These are phyloP conservation scores for Lentinula sp. DNA, from an alignment of 768 basidiomycete genomes.

Conservation along the genomic window DNA sequence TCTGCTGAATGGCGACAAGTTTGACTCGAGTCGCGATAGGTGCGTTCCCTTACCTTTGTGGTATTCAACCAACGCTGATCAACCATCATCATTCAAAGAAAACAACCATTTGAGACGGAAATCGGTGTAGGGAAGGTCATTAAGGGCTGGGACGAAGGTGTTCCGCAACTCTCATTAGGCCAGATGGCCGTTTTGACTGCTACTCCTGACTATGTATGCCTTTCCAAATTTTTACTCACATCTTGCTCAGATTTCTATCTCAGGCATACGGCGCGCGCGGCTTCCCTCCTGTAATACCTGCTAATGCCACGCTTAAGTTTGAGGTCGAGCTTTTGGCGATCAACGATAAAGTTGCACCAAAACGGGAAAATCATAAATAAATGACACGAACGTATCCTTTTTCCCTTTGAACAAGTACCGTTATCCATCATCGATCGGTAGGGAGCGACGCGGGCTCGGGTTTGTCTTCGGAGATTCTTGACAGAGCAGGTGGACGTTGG, in stretches of 20 bases:
- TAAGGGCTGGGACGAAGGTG: slow-evolving; percentile 92
- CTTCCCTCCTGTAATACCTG: slow-evolving; percentile 74
- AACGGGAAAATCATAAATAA: background rate
- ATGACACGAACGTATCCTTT: background rate
- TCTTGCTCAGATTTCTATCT: background rate
- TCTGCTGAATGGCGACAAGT: slow-evolving; percentile 52
- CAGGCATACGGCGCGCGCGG: slow-evolving; percentile 73
- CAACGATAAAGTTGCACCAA: background rate
- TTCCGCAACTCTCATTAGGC: slow-evolving; percentile 70
- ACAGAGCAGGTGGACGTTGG: background rate
- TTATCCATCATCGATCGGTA: background rate
- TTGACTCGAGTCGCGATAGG: slow-evolving; percentile 80
- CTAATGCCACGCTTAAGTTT: slow-evolving; percentile 69
- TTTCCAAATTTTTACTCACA: background rate
- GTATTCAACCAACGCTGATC: background rate
- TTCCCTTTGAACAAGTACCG: background rate
- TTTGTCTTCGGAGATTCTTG: background rate
- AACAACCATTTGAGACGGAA: slow-evolving; percentile 54
- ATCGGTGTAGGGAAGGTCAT: slow-evolving; percentile 84
- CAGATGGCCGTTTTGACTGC: slow-evolving; percentile 65
- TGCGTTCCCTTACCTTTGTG: slow-evolving; percentile 22
- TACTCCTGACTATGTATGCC: slow-evolving; percentile 76
- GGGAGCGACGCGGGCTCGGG: background rate
- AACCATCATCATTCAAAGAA: slow-evolving; percentile 27
- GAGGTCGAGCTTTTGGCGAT: slow-evolving; percentile 82